Base-by-base conservation (phyloP, 352 stramenopile species). In the Phytophthora vignae region DNA sequence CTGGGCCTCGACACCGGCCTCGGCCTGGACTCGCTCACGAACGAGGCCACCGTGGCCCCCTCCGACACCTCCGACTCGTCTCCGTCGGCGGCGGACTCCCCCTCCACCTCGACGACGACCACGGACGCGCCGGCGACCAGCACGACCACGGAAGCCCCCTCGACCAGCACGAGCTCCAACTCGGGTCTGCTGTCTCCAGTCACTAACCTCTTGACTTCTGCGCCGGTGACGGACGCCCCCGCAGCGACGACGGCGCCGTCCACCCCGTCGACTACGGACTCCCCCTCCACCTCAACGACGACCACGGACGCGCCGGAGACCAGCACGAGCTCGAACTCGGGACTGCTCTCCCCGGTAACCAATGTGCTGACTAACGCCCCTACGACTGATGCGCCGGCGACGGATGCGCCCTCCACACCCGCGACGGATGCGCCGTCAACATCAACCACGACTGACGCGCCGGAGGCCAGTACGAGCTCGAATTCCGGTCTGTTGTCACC, bases 401-500 rank as follows among this genome's bases (percentile, higher is more conserved):
- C 27, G 27, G 27, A 31, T 31, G 27, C 27, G 4, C 27, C 27
- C 22, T 25, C 22, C 22, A 25, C 22, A 25, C 22, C 22, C 2
- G 22, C 22, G 22, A 25, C 22, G 22, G 22, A 25, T 25, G 22
- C 22, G 22, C 22, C 22, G 22, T 25, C 22, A 25, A 25, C 22
- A 25, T 25, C 22, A 25, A 25, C 22, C 22, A 25, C 22, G 22
- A 25, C 22, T 25, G 22, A 71, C 17, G 33, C 60, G 0, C 53
- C 67, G 9, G 17, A 36, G 46, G 72, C 42, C 5, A 49, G 14
- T 1, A 49, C 67, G 10, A 31, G 48, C 19, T 31, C 46, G 3
- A 29, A n/a, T 19, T 62, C 48, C 25, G 33, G 33, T 14, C 33
- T 76, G 1, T 33, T 76, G 15, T 65, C 62, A 1, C 69, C 69